phyloP scores from a whole-genome alignment of 306 rosid genomes.

The Glycine tomentella region DNA sequence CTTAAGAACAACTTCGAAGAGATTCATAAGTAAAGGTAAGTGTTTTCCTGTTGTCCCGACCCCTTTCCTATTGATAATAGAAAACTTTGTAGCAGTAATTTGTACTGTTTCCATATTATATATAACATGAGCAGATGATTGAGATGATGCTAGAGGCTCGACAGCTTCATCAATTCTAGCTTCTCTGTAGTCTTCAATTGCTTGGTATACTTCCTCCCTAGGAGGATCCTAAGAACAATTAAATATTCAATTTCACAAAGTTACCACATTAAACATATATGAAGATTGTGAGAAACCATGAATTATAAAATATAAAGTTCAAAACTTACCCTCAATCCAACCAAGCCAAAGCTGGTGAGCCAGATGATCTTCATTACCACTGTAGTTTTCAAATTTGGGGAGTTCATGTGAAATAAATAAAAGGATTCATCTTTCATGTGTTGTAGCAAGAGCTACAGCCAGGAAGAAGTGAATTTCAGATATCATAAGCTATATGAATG shows the following conservation, averaged over 20 bases:
- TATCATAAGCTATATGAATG: too few relatives aligned
- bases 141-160: constrained; percentile 50
- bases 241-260: constrained; percentile 35
- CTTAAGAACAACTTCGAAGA: constrained; percentile 67
- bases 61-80: constrained; percentile 64
- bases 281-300: constrained; percentile 11
- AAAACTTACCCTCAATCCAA: constrained; percentile 86
- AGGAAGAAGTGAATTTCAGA: too few relatives aligned
- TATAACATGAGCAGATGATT: constrained; percentile 41
- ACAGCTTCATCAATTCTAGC: constrained; percentile 76
- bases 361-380: constrained; percentile 85
- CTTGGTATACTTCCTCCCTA: constrained; percentile 82
- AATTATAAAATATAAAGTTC: constrained; percentile 17
- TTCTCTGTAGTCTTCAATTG: constrained; percentile 89
- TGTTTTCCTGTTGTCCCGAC: constrained; percentile 65
- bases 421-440: too few relatives aligned
- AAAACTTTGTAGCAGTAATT: constrained; percentile 49
- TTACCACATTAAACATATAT: constrained; percentile 29
- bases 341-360: constrained; percentile 91
- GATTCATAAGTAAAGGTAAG: constrained; percentile 66
- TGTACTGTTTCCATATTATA: constrained; percentile 47
- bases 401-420: too few relatives aligned
- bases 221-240: constrained; percentile 81
- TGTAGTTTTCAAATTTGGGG: constrained; percentile 58
- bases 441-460: too few relatives aligned